Base-by-base conservation (phyloP, 2,329 filamentous ascomycete species). In the Xylariaceae sp. region DNA sequence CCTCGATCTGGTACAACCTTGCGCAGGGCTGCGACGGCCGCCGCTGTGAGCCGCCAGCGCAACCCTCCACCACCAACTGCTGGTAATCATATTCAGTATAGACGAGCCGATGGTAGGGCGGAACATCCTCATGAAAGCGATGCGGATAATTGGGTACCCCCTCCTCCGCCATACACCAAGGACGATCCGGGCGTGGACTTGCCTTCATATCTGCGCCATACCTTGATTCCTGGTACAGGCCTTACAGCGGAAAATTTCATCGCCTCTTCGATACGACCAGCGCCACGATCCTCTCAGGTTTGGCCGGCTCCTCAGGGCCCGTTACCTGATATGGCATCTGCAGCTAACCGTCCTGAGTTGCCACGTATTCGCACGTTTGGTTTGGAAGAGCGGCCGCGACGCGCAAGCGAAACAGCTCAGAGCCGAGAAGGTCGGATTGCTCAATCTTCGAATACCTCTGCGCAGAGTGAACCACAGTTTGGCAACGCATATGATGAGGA, bases 121-220 rank as follows among this genome's bases (percentile, higher is more conserved):
- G 88, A 92, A 67, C 81, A 91, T 66, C 90, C 90, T 3, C 89
- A 94, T 72, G 90, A 94, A 73, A 93, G 89, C 64, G 90, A 94
- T 71, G 89, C 90, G 3, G 90, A 94, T 68, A 90, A 92, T 67
- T 95, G 90, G 90, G 88, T 92, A 3, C 89, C 90, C 4, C 90
- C 90, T 4, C 90, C 90, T 7, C 90, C 90, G 2, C 89, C 89
- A 0, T 95, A 95, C 67, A 84, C 86, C 47, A 82, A 84, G 57
- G 85, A 88, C 0, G 82, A 84, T 52, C 82, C 82, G 0, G 78
- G 77, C 8, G 64, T 65, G 17, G 82, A 84, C 65, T 63, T 83
- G 57, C 82, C 83, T 1, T 78, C 75, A 2, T 86, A 85, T 62
- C 65, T 86, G 63, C 80, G 82, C 35, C 79, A 82, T 55, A 73